phyloP scores from a whole-genome alignment of 768 basidiomycete genomes.

The Kwoniella europaea region DNA sequence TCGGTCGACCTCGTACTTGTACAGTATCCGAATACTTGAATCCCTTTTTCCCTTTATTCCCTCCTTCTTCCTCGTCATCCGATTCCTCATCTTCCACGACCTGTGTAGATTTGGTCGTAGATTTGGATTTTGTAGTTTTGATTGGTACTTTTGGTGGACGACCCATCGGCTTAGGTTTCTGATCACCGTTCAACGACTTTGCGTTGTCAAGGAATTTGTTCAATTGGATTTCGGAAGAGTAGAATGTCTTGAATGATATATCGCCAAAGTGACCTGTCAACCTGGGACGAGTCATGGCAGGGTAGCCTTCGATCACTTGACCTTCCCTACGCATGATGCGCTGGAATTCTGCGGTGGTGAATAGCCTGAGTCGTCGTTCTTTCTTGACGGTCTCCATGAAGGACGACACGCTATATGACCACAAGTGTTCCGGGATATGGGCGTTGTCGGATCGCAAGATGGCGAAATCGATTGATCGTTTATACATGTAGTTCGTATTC shows the following conservation, averaged over 20 bases:
- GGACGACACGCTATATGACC: constrained; percentile 71
- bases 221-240: constrained; percentile 9
- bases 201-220: constrained; percentile 10
- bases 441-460: constrained; percentile 31
- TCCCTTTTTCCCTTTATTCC: neutral
- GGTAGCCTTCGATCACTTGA: constrained; percentile 55
- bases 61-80: neutral
- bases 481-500: constrained; percentile 24
- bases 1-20: constrained; percentile 48
- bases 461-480: constrained; percentile 41
- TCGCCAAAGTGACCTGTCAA: constrained; percentile 41
- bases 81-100: constrained; percentile 1
- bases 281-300: constrained; percentile 23
- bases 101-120: neutral
- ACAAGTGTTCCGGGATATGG: constrained; percentile 72
- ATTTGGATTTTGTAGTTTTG: neutral
- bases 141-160: neutral
- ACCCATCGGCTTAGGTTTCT: neutral
- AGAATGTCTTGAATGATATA: constrained; percentile 28
- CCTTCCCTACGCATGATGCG: constrained; percentile 69
- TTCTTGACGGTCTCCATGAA: constrained; percentile 82
- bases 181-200: neutral
- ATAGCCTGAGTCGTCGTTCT: constrained; percentile 85
- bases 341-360: constrained; percentile 72
- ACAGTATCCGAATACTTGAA: constrained; percentile 27